These are phyloP conservation scores for Hypomontagnella monticulosa DNA, from an alignment of 495 filamentous ascomycete species.

Conservation along the genomic window DNA sequence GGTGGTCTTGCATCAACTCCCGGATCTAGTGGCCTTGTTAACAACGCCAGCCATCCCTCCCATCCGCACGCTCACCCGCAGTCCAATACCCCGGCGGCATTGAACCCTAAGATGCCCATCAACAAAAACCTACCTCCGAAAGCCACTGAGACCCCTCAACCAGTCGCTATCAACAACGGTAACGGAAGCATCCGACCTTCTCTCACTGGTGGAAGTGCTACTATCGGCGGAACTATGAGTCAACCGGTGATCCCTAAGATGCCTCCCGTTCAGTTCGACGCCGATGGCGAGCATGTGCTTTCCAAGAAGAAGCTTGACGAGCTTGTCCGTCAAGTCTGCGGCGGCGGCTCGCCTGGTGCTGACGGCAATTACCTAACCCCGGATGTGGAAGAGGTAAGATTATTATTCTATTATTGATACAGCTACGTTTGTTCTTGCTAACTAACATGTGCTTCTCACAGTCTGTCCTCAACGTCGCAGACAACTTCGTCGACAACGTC, in stretches of 20 bases:
- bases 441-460: constrained; percentile 51
- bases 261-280: constrained; percentile 83
- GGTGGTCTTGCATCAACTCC: constrained; percentile 41
- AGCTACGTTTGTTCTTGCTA: neutral
- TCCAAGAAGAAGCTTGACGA: constrained; percentile 98
- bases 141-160: constrained; percentile 69
- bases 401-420: neutral
- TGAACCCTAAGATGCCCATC: constrained; percentile 74
- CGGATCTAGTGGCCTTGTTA: constrained; percentile 41
- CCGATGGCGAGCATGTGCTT: constrained; percentile 86
- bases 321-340: constrained; percentile 90
- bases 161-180: constrained; percentile 68
- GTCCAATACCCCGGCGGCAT: constrained; percentile 52
- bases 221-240: constrained; percentile 78
- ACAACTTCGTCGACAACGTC: constrained; percentile 93
- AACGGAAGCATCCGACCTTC: constrained; percentile 75
- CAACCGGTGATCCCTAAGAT: constrained; percentile 86
- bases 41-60: constrained; percentile 52
- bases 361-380: constrained; percentile 77
- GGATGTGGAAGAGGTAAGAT: constrained; percentile 90
- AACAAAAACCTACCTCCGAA: constrained; percentile 76
- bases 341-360: constrained; percentile 74
- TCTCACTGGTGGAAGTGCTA: constrained; percentile 74
- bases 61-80: constrained; percentile 68
- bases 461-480: constrained; percentile 88